A percentile compares a stretch with the other conserved stretches of the same genome.
Evolutionary conservation across 164 flowering plant genomes (phyloP).

Genomic region (Vitis cinerea): DNA sequence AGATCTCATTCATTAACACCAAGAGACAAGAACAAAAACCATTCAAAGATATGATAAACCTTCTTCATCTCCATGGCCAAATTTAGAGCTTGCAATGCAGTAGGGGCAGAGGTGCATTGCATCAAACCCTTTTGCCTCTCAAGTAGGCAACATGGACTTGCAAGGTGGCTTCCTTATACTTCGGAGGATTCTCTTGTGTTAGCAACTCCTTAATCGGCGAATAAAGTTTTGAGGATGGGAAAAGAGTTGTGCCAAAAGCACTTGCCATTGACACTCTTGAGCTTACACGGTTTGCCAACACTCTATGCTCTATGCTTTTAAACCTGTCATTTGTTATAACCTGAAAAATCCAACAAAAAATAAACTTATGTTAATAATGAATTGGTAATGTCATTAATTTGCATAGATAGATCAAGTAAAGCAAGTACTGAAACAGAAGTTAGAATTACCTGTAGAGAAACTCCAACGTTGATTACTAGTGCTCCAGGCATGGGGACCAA

Average conservation of each 20-base stretch:
- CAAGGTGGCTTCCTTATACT: constrained; percentile 19
- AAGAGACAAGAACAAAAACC: no score
- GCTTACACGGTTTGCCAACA: constrained; percentile 15
- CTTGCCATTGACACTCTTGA: constrained; percentile 30
- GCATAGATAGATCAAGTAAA: no score
- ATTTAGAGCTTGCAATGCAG: constrained; percentile 6
- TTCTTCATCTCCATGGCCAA: no score
- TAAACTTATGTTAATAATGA: no score
- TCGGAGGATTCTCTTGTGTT: constrained; percentile 23
- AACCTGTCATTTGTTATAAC: constrained; percentile 23
- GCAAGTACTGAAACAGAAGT: no score
- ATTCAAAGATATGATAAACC: no score
- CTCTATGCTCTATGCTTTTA: constrained; percentile 28
- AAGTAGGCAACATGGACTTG: constrained; percentile 7
- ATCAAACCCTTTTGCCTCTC: constrained; percentile 20
- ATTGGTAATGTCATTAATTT: no score
- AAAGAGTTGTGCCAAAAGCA: constrained; percentile 11
- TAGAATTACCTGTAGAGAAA: constrained; percentile 20
- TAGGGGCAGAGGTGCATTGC: constrained; percentile 15
- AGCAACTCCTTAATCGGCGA: constrained; percentile 33
- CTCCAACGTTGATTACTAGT: constrained; percentile 27
- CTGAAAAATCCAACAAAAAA: constrained; percentile 6
- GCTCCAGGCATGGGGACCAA: constrained; percentile 25
- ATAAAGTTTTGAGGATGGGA: constrained; percentile 5
- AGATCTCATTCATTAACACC: no score